These are phyloP conservation scores for Tanacetum coccineum DNA, from an alignment of 129 eudicot species.

Conservation along the genomic window DNA sequence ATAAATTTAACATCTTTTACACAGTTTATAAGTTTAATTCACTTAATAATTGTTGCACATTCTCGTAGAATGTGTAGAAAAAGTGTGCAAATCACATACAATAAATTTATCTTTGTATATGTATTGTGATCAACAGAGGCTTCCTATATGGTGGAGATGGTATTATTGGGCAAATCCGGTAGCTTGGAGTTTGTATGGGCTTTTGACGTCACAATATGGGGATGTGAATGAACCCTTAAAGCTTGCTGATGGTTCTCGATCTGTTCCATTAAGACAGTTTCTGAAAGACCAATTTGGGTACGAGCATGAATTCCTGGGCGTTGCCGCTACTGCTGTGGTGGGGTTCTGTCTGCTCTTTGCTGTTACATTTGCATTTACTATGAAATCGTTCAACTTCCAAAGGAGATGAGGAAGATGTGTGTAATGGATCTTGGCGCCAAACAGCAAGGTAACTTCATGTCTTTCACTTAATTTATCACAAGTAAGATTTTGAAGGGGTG, in stretches of 20 bases:
- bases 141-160: slow-evolving; percentile 98
- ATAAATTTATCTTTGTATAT: background rate
- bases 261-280: slow-evolving; percentile 47
- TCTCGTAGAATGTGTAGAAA: background rate
- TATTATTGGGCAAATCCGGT: slow-evolving; percentile 91
- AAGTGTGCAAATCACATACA: background rate
- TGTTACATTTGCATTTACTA: slow-evolving; percentile 62
- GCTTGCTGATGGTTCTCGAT: slow-evolving; percentile 57
- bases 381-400: slow-evolving; percentile 76
- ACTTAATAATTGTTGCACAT: background rate
- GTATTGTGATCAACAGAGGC: slow-evolving; percentile 42
- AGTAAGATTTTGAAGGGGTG: background rate
- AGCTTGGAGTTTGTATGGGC: slow-evolving; percentile 94
- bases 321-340: slow-evolving; percentile 60
- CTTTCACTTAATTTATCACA: background rate
- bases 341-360: slow-evolving; percentile 72
- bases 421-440: slow-evolving; percentile 4
- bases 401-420: slow-evolving; percentile 46
- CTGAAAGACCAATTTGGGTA: slow-evolving; percentile 70
- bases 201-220: slow-evolving; percentile 83
- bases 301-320: slow-evolving; percentile 52
- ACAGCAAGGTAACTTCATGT: slow-evolving; percentile 6
- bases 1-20: background rate
- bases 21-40: background rate
- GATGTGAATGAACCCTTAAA: slow-evolving; percentile 47